Percentiles rank a stretch among this genome's conserved stretches.
Evolutionary conservation across 306 rosid species (phyloP).

Genomic region (Vigna mungo): DNA sequence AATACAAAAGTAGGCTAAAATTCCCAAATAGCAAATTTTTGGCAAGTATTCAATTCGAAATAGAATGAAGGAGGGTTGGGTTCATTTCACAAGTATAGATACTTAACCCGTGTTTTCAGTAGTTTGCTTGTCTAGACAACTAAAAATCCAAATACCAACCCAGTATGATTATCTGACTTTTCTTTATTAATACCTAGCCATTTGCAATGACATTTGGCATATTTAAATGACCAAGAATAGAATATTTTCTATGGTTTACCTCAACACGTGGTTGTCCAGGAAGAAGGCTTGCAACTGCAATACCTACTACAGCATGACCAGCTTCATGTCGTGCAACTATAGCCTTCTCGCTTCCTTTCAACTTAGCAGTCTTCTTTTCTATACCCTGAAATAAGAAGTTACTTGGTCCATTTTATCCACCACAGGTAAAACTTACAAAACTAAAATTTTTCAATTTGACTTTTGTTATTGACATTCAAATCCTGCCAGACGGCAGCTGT

Average conservation of each 20-base stretch:
- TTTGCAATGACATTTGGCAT: too few relatives aligned
- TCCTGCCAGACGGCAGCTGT: conserved; percentile 2
- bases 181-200: neutral
- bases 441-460: conserved; percentile 23
- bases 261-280: conserved; percentile 96
- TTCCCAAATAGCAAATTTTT: neutral
- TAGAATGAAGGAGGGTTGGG: neutral
- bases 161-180: neutral
- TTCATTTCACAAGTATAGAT: neutral
- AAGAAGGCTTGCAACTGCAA: conserved; percentile 94
- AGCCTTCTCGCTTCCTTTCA: conserved; percentile 91
- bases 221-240: conserved; percentile 31
- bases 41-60: conserved; percentile 8
- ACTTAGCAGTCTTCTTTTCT: conserved; percentile 93
- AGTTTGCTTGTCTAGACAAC: conserved; percentile 18
- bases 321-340: conserved; percentile 99
- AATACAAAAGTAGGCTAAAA: conserved; percentile 1
- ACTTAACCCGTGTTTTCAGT: neutral
- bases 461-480: conserved; percentile 2
- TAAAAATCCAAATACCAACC: neutral
- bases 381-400: conserved; percentile 78
- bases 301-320: conserved; percentile 99
- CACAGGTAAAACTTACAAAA: conserved; percentile 2
- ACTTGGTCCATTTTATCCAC: conserved; percentile 46
- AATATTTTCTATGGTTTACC: conserved; percentile 57